Conservation (phyloP, 768 basidiomycete species). For the Tricholoma sp. region DNA sequence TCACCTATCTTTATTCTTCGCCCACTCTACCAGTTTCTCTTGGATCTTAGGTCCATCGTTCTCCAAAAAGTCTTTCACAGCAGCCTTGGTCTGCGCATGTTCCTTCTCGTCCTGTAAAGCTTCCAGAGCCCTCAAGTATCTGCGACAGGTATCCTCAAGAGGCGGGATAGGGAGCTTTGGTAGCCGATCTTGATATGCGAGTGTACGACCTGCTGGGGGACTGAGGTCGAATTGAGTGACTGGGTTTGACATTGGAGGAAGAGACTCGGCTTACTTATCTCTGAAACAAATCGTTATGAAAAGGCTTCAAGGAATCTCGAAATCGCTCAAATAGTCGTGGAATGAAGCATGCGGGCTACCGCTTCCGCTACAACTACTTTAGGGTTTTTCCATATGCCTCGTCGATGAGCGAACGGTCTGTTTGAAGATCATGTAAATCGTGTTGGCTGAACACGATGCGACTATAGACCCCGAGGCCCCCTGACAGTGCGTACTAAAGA, state of each 20-base stretch:
- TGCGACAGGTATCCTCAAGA: slow-evolving; percentile 77
- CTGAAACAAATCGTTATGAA: not conserved
- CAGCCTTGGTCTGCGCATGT: slow-evolving; percentile 66
- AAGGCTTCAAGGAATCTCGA: too few species aligned
- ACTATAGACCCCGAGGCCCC: too few species aligned
- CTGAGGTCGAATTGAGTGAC: slow-evolving; percentile 16
- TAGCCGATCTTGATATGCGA: slow-evolving; percentile 59
- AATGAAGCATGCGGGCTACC: too few species aligned
- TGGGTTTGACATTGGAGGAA: not conserved
- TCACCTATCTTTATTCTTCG: slow-evolving; percentile 65
- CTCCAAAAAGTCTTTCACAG: slow-evolving; percentile 75
- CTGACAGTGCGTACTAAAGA: too few species aligned
- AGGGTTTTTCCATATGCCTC: too few species aligned
- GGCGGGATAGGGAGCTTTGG: slow-evolving; percentile 92
- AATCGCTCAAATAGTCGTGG: too few species aligned
- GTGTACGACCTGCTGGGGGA: slow-evolving; percentile 38
- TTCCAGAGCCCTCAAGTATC: slow-evolving; percentile 78
- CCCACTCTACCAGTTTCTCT: slow-evolving; percentile 71
- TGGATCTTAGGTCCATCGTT: slow-evolving; percentile 81
- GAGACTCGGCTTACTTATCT: not conserved
- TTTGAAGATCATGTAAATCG: too few species aligned
- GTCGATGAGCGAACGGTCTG: too few species aligned
- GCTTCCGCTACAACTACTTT: too few species aligned
- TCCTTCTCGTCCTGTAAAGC: slow-evolving; percentile 81
- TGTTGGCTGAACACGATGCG: too few species aligned